Conservation (phyloP, 306 rosid species). For the Malus domestica region DNA sequence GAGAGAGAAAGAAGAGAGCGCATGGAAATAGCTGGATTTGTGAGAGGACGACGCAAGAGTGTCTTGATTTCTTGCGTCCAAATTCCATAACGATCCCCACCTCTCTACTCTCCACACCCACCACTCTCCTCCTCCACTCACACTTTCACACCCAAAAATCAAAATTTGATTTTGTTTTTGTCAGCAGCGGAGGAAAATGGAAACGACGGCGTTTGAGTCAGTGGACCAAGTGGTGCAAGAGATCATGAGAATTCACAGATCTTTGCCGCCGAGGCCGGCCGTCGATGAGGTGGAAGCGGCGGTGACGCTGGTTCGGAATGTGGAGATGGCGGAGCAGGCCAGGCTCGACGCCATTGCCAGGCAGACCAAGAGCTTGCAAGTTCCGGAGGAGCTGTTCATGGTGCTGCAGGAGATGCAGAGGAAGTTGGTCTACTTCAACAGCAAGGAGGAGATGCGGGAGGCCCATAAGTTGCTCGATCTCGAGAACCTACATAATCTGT, state of each 20-base stretch:
- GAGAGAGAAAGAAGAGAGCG: background rate
- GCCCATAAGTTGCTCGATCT: constrained; percentile 66
- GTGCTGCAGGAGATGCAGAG: constrained; percentile 67
- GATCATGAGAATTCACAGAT: constrained; percentile 76
- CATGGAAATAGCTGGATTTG: constrained; percentile 31
- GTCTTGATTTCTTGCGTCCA: constrained; percentile 8
- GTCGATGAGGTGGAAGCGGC: constrained; percentile 85
- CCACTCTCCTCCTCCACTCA: background rate
- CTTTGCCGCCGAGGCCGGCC: constrained; percentile 53
- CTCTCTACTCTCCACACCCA: background rate
- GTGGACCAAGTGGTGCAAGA: constrained; percentile 56
- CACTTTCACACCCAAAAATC: background rate
- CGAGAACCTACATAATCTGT: constrained; percentile 50
- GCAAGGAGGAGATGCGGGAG: constrained; percentile 62
- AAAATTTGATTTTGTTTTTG: background rate
- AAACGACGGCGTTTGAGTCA: constrained; percentile 32
- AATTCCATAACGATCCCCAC: background rate
- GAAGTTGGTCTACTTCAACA: constrained; percentile 40
- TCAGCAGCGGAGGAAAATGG: constrained; percentile 23
- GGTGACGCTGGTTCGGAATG: constrained; percentile 37
- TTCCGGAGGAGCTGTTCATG: constrained; percentile 71
- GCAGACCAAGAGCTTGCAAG: constrained; percentile 39
- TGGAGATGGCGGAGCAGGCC: constrained; percentile 59
- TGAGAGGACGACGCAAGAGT: constrained; percentile 6
- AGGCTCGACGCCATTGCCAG: constrained; percentile 47